These are phyloP conservation scores for Gliomastix tumulicola DNA, from an alignment of 2,329 filamentous ascomycete genomes.

Conservation along the genomic window DNA sequence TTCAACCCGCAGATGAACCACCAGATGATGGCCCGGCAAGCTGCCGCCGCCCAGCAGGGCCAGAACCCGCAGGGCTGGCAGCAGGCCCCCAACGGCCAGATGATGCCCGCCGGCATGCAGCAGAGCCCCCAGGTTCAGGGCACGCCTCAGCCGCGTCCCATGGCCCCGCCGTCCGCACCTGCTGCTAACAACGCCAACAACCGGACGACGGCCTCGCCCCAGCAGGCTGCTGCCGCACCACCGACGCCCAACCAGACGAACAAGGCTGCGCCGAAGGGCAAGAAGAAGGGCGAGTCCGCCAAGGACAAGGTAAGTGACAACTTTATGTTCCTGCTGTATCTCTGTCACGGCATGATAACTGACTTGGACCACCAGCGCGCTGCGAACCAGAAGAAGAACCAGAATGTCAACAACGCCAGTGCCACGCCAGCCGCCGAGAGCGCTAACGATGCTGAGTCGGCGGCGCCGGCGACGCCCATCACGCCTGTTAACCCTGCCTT, in stretches of 20 bases:
- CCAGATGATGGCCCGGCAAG: constrained; percentile 50
- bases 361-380: constrained; percentile 25
- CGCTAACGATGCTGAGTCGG: constrained; percentile 47
- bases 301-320: constrained; percentile 57
- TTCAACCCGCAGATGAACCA: constrained; percentile 54
- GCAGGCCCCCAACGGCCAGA: constrained; percentile 31
- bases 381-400: constrained; percentile 57
- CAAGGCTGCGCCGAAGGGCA: constrained; percentile 65
- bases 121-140: constrained; percentile 47
- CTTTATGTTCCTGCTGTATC: too few species aligned
- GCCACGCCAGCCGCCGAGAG: constrained; percentile 53
- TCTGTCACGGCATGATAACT: constrained; percentile 4
- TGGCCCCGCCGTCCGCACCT: constrained; percentile 61
- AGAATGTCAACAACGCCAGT: constrained; percentile 33
- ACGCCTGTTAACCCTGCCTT: constrained; percentile 51
- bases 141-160: constrained; percentile 65
- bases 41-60: constrained; percentile 17
- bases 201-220: constrained; percentile 53
- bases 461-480: constrained; percentile 57
- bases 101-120: constrained; percentile 30
- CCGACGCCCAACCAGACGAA: constrained; percentile 69
- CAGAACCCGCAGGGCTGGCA: constrained; percentile 30
- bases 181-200: constrained; percentile 39
- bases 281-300: constrained; percentile 61
- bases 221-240: constrained; percentile 59